phyloP scores from a whole-genome alignment of 257 asterid species.

The Cruciata laevipes region DNA sequence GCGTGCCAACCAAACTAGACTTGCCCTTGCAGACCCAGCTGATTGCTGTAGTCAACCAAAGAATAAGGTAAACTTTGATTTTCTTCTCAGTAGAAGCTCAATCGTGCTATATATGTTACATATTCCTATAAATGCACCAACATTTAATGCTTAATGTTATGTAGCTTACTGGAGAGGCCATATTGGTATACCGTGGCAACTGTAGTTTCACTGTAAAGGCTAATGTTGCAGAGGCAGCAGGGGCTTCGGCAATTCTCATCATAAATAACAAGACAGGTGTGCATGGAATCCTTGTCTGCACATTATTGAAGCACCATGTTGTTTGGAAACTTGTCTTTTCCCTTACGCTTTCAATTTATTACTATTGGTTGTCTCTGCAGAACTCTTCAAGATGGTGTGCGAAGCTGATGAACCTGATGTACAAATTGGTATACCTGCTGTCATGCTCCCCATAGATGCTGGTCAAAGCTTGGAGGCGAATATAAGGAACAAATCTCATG shows the following conservation, averaged over 20 bases:
- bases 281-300: not conserved
- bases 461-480: slow-evolving; percentile 51
- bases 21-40: slow-evolving; percentile 87
- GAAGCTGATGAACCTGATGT: slow-evolving; percentile 66
- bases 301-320: no score
- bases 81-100: slow-evolving; percentile 10
- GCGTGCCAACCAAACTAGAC: slow-evolving; percentile 74
- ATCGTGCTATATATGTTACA: not conserved
- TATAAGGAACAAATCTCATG: slow-evolving; percentile 46
- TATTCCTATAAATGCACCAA: slow-evolving; percentile 12
- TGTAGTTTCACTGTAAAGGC: slow-evolving; percentile 88
- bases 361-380: slow-evolving; percentile 31
- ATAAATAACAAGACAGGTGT: slow-evolving; percentile 72
- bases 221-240: slow-evolving; percentile 78
- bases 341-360: not conserved
- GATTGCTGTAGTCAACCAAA: slow-evolving; percentile 75
- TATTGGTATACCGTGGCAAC: slow-evolving; percentile 81
- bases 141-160: slow-evolving; percentile 14
- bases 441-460: slow-evolving; percentile 96
- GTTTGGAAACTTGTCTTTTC: not conserved
- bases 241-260: slow-evolving; percentile 80
- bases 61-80: slow-evolving; percentile 51
- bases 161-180: slow-evolving; percentile 76
- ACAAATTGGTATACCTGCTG: slow-evolving; percentile 64
- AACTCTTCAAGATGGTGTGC: slow-evolving; percentile 99